These are phyloP conservation scores for Naegleria gruberi DNA, from an alignment of 208 protist species.

Conservation along the genomic window DNA sequence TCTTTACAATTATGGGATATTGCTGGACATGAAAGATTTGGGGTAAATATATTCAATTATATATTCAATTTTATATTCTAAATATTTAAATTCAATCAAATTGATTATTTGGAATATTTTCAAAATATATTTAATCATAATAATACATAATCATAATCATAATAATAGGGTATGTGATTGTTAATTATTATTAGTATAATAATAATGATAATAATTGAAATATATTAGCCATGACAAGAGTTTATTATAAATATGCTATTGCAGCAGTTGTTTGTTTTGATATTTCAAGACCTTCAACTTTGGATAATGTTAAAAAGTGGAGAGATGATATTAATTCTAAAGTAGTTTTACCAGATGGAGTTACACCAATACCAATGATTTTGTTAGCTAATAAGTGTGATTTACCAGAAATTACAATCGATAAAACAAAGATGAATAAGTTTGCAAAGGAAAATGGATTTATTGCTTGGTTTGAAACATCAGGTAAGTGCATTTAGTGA, in stretches of 20 bases:
- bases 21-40: constrained; percentile 10
- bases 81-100: too few relatives aligned
- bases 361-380: constrained; percentile 37
- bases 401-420: constrained; percentile 26
- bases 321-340: constrained; percentile 39
- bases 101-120: too few relatives aligned
- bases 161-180: too few relatives aligned
- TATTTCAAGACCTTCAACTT: constrained; percentile 34
- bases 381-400: constrained; percentile 40
- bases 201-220: not conserved
- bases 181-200: constrained; percentile 1
- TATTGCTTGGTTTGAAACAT: constrained; percentile 39
- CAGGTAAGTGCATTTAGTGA: constrained; percentile 9
- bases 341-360: constrained; percentile 31
- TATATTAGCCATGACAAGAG: constrained; percentile 31
- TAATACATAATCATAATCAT: too few relatives aligned
- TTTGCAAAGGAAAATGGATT: constrained; percentile 40
- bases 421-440: constrained; percentile 24
- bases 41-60: too few relatives aligned
- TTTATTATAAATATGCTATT: constrained; percentile 44
- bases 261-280: constrained; percentile 41
- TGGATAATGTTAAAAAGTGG: constrained; percentile 39
- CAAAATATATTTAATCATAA: too few relatives aligned
- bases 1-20: constrained; percentile 16
- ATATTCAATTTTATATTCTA: too few relatives aligned